phyloP scores from a whole-genome alignment of 768 basidiomycete genomes.

The Mycena venus region DNA sequence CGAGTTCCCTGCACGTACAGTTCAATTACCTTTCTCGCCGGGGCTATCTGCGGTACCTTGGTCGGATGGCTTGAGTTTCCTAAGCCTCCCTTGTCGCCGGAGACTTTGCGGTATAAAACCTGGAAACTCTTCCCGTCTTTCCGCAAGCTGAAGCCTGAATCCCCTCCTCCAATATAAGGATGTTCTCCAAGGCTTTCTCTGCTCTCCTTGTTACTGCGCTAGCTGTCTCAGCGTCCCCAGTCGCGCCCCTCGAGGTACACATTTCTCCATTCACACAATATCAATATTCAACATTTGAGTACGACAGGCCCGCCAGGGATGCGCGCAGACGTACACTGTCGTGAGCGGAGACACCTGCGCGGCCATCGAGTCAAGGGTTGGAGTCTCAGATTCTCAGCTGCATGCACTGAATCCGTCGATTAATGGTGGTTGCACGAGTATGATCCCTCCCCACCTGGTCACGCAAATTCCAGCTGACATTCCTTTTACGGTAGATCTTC shows the following conservation, averaged over 20 bases:
- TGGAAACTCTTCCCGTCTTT: background rate
- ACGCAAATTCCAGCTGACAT: background rate
- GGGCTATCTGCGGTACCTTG: background rate
- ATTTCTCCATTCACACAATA: background rate
- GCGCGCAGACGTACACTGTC: constrained; percentile 20
- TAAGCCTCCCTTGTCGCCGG: constrained; percentile 4
- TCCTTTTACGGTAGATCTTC: constrained; percentile 11
- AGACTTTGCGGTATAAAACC: background rate
- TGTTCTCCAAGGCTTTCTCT: constrained; percentile 16
- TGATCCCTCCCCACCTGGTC: background rate
- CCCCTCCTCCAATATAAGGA: constrained; percentile 5
- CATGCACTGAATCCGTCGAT: constrained; percentile 24
- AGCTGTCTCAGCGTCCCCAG: constrained; percentile 19
- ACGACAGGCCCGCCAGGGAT: constrained; percentile 20
- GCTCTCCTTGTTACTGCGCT: constrained; percentile 17
- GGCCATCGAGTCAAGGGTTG: constrained; percentile 7
- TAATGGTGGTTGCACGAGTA: constrained; percentile 28
- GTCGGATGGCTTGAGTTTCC: background rate
- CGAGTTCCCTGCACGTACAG: background rate
- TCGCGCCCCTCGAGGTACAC: constrained; percentile 15
- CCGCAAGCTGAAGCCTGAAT: constrained; percentile 8
- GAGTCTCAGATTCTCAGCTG: constrained; percentile 20
- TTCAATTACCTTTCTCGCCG: background rate
- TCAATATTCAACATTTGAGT: background rate
- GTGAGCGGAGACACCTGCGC: constrained; percentile 25